These are phyloP conservation scores for Aspergillus sclerotiicarbonarius DNA, from an alignment of 495 filamentous ascomycete genomes.

Conservation along the genomic window DNA sequence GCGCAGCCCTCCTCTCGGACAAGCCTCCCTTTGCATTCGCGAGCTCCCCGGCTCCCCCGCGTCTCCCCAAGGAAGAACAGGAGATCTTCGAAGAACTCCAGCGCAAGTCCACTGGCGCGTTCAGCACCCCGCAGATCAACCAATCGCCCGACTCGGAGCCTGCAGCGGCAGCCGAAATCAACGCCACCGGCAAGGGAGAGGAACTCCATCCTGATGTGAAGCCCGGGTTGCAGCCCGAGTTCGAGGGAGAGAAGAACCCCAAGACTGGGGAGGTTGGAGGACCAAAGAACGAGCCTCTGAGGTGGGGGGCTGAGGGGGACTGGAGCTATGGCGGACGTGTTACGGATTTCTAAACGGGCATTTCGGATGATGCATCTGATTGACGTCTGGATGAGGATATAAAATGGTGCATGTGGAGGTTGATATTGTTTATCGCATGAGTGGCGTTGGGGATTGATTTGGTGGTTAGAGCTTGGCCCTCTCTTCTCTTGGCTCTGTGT, in stretches of 20 bases:
- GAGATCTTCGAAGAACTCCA: constrained; percentile 91
- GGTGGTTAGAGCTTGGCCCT: not conserved
- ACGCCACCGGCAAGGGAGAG: constrained; percentile 53
- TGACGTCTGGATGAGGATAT: not conserved
- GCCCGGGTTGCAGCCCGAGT: constrained; percentile 80
- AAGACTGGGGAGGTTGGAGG: constrained; percentile 96
- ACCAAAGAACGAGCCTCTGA: constrained; percentile 93
- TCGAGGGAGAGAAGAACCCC: constrained; percentile 89
- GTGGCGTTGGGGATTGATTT: not conserved
- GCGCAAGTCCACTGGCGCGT: constrained; percentile 65
- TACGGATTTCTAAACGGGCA: constrained; percentile 72
- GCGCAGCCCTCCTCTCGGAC: not conserved
- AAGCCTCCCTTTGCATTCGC: constrained; percentile 39
- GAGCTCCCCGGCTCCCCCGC: constrained; percentile 69
- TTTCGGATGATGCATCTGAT: not conserved
- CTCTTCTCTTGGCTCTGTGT: not conserved
- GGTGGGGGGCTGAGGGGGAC: constrained; percentile 79
- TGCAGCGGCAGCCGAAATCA: constrained; percentile 36
- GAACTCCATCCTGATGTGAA: constrained; percentile 70
- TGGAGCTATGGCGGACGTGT: constrained; percentile 96
- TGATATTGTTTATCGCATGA: not conserved
- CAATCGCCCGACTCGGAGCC: constrained; percentile 39
- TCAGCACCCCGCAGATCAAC: constrained; percentile 61
- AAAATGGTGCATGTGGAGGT: not conserved
- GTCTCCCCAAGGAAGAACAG: constrained; percentile 84